Evolutionary conservation across 768 basidiomycete genomes (phyloP), one percentile per base, ranked within the genome.

Genomic region (Candolleomyces aberdarensis): DNA sequence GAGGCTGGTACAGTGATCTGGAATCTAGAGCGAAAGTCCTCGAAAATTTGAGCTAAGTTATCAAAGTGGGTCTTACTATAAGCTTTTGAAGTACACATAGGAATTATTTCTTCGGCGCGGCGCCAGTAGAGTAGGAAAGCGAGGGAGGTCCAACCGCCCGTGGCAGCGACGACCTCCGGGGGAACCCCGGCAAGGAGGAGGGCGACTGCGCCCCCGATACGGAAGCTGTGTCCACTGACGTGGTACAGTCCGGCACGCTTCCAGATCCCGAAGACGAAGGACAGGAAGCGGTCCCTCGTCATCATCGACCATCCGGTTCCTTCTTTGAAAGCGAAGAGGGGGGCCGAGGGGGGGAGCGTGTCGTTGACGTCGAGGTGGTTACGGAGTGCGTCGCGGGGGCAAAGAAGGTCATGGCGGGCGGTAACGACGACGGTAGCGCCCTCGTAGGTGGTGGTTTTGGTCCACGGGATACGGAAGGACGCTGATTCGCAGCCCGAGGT

Each of bases 391-490:
- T 14, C 6, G 39, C 58, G 36, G 9, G 65, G 63, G 56, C 65
- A 66, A 9, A 32, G 32, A 9, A 9, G 32, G 32, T 32, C 32
- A 9, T 32, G 32, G 32, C 32, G 32, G 32, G 32, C 32, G 5
- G 66, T 70, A 10, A 66, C 46, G 44, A 63, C 57, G 22, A 70
- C n/a, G 15, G 39, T 55, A 7, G 55, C 64, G n/a, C 63, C 63
- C 0, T 32, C 54, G 48, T 61, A 63, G 41, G 61, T 60, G 3
- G 71, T 71, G 6, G 72, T 67, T 56, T 76, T 75, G 0, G 73
- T 72, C 71, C 72, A 75, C 0, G 74, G 75, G n/a, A 76, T 66
- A 46, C 61, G 60, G 50, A 75, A 60, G 15, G 59, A 51, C 20
- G 15, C 44, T 19, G 46, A 32, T 5, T 49, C 14, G 57, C 19